Conservation (phyloP, 1,139 yeast genomes). For the Geotrichum fermentans region DNA sequence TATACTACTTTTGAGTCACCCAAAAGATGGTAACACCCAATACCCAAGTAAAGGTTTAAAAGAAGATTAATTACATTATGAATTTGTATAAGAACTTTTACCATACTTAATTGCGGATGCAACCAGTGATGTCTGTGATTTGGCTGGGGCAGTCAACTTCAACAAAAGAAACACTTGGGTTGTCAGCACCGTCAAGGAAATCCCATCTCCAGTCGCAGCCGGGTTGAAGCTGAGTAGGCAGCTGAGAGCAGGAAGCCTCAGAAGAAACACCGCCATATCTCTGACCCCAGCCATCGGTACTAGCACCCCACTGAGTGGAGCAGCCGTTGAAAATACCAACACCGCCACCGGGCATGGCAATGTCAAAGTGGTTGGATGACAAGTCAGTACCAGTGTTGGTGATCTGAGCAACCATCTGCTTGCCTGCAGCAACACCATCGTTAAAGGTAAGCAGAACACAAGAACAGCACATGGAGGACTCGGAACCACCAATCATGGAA, state of each 20-base stretch:
- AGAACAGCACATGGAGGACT: conserved; percentile 20
- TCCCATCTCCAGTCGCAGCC: conserved; percentile 24
- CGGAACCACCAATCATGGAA: conserved; percentile 18
- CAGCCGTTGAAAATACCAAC: conserved; percentile 23
- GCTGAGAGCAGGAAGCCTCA: conserved; percentile 16
- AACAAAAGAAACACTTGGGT: conserved; percentile 21
- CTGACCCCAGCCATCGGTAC: conserved; percentile 20
- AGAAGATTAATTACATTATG: no score
- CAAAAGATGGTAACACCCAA: no score
- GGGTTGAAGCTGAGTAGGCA: no score
- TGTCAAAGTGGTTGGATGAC: conserved; percentile 20
- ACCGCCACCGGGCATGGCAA: conserved; percentile 25
- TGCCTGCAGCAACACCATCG: conserved; percentile 17
- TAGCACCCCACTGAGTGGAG: conserved; percentile 20
- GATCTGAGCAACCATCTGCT: conserved; percentile 22
- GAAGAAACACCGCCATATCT: no score
- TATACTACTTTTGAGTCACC: no score
- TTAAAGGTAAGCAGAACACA: conserved; percentile 22
- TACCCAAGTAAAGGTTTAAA: no score
- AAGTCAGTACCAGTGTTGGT: conserved; percentile 24
- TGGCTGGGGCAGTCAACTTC: conserved; percentile 23
- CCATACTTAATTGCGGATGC: no score
- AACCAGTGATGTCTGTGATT: conserved; percentile 22
- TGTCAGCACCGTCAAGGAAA: conserved; percentile 21
- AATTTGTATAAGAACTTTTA: no score